Percentiles rank a stretch among this genome's conserved stretches.
Conservation (phyloP, 2,329 filamentous ascomycete species). For the Diplodia intermedia region DNA sequence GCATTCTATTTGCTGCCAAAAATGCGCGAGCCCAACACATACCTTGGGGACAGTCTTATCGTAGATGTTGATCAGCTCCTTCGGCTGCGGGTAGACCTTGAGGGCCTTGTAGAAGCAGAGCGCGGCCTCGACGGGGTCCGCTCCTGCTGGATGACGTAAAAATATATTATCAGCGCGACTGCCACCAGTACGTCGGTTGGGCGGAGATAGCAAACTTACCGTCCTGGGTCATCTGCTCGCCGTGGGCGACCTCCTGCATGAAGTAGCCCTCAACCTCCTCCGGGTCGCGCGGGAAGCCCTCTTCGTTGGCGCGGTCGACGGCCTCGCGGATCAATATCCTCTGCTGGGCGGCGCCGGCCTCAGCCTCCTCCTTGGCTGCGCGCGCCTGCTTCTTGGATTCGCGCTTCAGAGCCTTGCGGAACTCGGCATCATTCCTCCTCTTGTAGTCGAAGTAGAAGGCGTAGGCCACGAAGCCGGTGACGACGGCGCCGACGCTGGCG, state of each 20-base stretch:
- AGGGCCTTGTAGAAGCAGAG: slow-evolving; percentile 97
- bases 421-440: slow-evolving; percentile 67
- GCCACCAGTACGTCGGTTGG: neutral
- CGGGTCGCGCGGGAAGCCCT: slow-evolving; percentile 87
- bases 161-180: neutral
- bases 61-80: slow-evolving; percentile 94
- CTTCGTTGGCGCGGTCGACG: slow-evolving; percentile 82
- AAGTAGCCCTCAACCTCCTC: slow-evolving; percentile 97
- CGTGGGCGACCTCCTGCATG: slow-evolving; percentile 90
- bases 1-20: slow-evolving; percentile 7
- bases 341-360: slow-evolving; percentile 69
- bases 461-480: slow-evolving; percentile 67
- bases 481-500: slow-evolving; percentile 64
- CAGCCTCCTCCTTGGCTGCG: slow-evolving; percentile 74
- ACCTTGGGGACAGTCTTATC: slow-evolving; percentile 99
- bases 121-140: slow-evolving; percentile 79
- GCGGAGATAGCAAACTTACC: slow-evolving; percentile 58
- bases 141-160: slow-evolving; percentile 55
- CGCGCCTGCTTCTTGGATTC: slow-evolving; percentile 77
- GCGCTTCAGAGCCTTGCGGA: slow-evolving; percentile 70
- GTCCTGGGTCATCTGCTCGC: slow-evolving; percentile 82
- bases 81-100: slow-evolving; percentile 95
- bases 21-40: slow-evolving; percentile 36
- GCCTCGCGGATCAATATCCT: slow-evolving; percentile 75
- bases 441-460: slow-evolving; percentile 72